phyloP scores from a whole-genome alignment of 2,329 filamentous ascomycete species.

The Uncinocarpus reesii region DNA sequence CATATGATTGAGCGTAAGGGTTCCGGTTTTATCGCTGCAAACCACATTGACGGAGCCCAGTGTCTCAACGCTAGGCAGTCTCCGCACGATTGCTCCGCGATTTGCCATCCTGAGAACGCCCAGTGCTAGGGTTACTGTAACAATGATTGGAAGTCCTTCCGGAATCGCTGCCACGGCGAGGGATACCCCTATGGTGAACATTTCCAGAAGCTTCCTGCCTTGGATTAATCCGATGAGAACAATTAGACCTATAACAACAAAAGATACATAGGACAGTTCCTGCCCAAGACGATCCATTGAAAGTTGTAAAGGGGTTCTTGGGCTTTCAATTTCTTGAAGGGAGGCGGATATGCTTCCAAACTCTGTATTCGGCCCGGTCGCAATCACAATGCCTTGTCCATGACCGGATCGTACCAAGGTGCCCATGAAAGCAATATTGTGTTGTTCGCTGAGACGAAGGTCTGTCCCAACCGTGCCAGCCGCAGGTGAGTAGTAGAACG shows the following conservation, averaged over 20 bases:
- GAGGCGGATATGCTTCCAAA: slow-evolving; percentile 95
- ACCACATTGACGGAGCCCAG: slow-evolving; percentile 99
- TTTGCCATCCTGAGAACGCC: slow-evolving; percentile 95
- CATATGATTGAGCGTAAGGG: slow-evolving; percentile 96
- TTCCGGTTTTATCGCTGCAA: slow-evolving; percentile 96
- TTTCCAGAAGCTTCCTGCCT: slow-evolving; percentile 79
- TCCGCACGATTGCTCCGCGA: slow-evolving; percentile 86
- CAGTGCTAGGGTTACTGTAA: slow-evolving; percentile 88
- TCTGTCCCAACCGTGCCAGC: slow-evolving; percentile 53
- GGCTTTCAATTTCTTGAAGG: slow-evolving; percentile 88
- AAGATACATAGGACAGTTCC: slow-evolving; percentile 93
- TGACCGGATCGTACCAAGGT: slow-evolving; percentile 91
- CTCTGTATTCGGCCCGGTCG: slow-evolving; percentile 84
- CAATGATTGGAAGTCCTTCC: slow-evolving; percentile 93
- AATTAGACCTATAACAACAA: slow-evolving; percentile 86
- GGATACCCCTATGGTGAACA: slow-evolving; percentile 96
- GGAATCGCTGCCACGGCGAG: slow-evolving; percentile 93
- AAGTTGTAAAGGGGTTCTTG: slow-evolving; percentile 81
- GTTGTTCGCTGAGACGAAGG: slow-evolving; percentile 60
- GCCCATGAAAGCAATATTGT: slow-evolving; percentile 97
- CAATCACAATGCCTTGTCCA: slow-evolving; percentile 93
- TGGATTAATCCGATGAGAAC: slow-evolving; percentile 83
- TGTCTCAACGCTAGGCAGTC: slow-evolving; percentile 93
- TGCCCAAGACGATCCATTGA: slow-evolving; percentile 97
- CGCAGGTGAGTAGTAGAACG: slow-evolving; percentile 50